These are phyloP conservation scores for Rhinocladiella mackenziei DNA, from an alignment of 2,329 filamentous ascomycete species.

Conservation along the genomic window DNA sequence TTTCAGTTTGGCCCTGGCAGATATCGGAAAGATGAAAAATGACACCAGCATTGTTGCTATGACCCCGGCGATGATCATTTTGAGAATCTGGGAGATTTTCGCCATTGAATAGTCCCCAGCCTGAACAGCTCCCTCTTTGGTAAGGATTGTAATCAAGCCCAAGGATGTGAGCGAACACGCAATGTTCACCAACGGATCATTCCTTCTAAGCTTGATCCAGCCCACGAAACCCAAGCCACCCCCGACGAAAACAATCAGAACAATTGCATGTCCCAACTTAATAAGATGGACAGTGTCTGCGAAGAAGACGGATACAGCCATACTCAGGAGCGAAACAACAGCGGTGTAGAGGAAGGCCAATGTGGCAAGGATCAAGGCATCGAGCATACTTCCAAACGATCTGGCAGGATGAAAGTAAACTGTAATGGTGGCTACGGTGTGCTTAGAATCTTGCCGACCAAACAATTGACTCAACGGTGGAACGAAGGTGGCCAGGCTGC, in stretches of 20 bases:
- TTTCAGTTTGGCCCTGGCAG: constrained; percentile 69
- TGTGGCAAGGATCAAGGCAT: constrained; percentile 72
- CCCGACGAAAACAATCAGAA: constrained; percentile 78
- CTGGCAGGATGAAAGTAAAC: constrained; percentile 93
- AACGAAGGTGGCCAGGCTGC: constrained; percentile 80
- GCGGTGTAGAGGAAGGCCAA: constrained; percentile 75
- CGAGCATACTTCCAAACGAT: constrained; percentile 82
- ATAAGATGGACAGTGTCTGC: constrained; percentile 63
- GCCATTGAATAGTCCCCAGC: constrained; percentile 73
- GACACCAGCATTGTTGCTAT: constrained; percentile 68
- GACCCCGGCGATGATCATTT: constrained; percentile 79
- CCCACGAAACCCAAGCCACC: constrained; percentile 82
- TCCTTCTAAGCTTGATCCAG: constrained; percentile 77
- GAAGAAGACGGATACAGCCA: constrained; percentile 81
- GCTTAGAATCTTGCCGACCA: constrained; percentile 83
- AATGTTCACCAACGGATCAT: constrained; percentile 75
- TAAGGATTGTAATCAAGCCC: constrained; percentile 82
- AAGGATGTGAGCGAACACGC: constrained; percentile 82
- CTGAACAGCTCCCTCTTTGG: constrained; percentile 85
- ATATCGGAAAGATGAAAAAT: constrained; percentile 71
- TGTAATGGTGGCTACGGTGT: constrained; percentile 87
- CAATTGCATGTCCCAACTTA: constrained; percentile 69
- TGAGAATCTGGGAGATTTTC: constrained; percentile 76
- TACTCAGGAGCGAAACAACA: constrained; percentile 73
- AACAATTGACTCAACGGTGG: constrained; percentile 67